A percentile compares a stretch with the other conserved stretches of the same genome.
Evolutionary conservation across 352 stramenopile genomes (phyloP).

Genomic region (Blastocystis sp.): DNA sequence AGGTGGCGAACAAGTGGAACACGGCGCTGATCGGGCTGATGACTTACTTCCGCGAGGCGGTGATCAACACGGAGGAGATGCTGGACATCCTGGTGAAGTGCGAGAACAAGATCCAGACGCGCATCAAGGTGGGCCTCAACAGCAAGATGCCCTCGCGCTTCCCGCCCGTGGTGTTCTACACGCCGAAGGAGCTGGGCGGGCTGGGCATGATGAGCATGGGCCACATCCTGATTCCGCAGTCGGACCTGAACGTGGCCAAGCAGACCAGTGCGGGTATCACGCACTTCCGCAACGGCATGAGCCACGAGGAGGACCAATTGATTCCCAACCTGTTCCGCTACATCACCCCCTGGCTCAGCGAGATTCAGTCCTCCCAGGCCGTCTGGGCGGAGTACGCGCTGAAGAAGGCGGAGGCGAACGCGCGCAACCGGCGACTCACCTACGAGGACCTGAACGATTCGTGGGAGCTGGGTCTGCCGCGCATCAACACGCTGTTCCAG

Average conservation of each 20-base stretch:
- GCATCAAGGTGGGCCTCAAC: constrained; percentile 99
- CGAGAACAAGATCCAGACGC: constrained; percentile 99
- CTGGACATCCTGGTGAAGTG: constrained; percentile 99
- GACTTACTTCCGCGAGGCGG: constrained; percentile 98
- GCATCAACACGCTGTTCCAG: constrained; percentile 92
- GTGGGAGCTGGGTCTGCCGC: constrained; percentile 95
- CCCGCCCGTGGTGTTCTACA: constrained; percentile 99
- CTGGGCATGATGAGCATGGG: constrained; percentile 99
- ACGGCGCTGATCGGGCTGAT: constrained; percentile 87
- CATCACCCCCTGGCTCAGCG: constrained; percentile 92
- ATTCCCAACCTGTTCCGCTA: constrained; percentile 99
- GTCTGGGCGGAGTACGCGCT: constrained; percentile 88
- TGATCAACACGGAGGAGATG: constrained; percentile 98
- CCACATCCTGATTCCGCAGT: constrained; percentile 98
- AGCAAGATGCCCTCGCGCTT: constrained; percentile 99
- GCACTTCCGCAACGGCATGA: constrained; percentile 92
- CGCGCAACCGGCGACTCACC: constrained; percentile 94
- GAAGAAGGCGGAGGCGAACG: constrained; percentile 87
- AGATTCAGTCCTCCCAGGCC: constrained; percentile 97
- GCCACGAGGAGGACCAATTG: constrained; percentile 94
- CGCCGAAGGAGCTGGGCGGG: constrained; percentile 96
- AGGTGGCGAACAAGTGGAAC: constrained; percentile 99
- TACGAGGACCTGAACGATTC: constrained; percentile 98
- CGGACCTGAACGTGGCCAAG: constrained; percentile 96
- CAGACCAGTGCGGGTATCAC: constrained; percentile 97